These are phyloP conservation scores for Puccinia brachypodii DNA, from an alignment of 1,284 basidiomycete species.

Conservation along the genomic window DNA sequence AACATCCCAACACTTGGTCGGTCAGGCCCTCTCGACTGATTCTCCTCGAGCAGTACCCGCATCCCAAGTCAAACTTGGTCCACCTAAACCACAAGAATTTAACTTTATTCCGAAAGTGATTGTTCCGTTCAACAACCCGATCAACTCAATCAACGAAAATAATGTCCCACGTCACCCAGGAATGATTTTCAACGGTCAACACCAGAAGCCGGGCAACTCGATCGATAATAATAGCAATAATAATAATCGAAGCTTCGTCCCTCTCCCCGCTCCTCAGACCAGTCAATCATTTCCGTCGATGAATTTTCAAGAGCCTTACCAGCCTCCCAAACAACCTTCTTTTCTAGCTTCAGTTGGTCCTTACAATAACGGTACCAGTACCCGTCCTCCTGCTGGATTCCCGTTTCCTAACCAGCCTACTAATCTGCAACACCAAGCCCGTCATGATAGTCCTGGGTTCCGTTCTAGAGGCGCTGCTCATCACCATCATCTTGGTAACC, in stretches of 20 bases:
- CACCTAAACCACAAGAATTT: neutral
- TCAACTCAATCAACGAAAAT: neutral
- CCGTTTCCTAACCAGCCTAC: neutral
- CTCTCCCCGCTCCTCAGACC: neutral
- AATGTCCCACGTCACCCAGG: too few relatives aligned
- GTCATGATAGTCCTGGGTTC: neutral
- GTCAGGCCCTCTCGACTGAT: neutral
- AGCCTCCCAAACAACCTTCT: neutral
- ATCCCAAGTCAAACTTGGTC: neutral
- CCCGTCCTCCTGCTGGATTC: neutral
- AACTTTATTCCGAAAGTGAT: constrained; percentile 23
- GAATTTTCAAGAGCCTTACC: neutral
- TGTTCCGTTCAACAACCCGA: neutral
- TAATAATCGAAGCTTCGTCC: neutral
- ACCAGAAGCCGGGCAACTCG: too few relatives aligned
- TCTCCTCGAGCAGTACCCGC: too few relatives aligned
- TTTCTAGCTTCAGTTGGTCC: neutral
- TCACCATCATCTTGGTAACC: too few relatives aligned
- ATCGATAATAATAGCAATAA: too few relatives aligned
- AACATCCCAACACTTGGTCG: neutral
- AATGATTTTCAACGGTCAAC: too few relatives aligned
- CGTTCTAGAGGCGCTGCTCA: neutral
- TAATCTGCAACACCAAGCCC: neutral
- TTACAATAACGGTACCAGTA: neutral
- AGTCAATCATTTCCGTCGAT: neutral